Evolutionary conservation across 1,139 yeast species (phyloP), one percentile per base, ranked within the genome.

Genomic region (Candida tetrigidarum): DNA sequence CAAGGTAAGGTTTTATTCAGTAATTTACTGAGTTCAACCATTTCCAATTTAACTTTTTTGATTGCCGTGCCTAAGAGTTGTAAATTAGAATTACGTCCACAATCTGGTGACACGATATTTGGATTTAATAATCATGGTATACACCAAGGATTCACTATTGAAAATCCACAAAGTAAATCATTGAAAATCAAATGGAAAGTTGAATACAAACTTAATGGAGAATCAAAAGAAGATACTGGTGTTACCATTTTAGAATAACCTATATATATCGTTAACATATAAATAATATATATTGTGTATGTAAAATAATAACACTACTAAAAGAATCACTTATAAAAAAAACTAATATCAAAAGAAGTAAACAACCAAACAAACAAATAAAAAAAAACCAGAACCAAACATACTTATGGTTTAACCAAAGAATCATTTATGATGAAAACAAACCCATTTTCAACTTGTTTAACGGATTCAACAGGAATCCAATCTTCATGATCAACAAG

Each of bases 141-240:
- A 15, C 69, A 74, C 4, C 96, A 89, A 63, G 70, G 66, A 23
- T 78, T 85, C 47, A 61, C 64, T n/a, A 76, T 92, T 49, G 82
- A 77, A 41, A 80, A 83, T 55, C 76, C 81, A 3, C 54, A 60
- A 2, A 61, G 63, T 41, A 71, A 71, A 52, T 64, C 77, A 18
- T 73, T 89, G 54, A 91, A 89, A 66, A 73, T 92, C 48, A 86
- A 91, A 62, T 92, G 96, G 95, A 89, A 86, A 62, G 78, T 81
- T 25, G 80, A 80, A 48, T 91, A 83, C 59, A 58, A 58, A 12
- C 58, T 76, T 6, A 78, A 76, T 43, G 83, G 82, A 11, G 59
- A 64, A 12, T 62, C 64, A 10, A 64, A 64, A 29, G 84, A 79
- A 56, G 87, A 81, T 51, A 74, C 81, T 12, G 88, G 89, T 12